Evolutionary conservation across 2,329 filamentous ascomycete genomes (phyloP).

Genomic region (Cladosporium cucumerinum): DNA sequence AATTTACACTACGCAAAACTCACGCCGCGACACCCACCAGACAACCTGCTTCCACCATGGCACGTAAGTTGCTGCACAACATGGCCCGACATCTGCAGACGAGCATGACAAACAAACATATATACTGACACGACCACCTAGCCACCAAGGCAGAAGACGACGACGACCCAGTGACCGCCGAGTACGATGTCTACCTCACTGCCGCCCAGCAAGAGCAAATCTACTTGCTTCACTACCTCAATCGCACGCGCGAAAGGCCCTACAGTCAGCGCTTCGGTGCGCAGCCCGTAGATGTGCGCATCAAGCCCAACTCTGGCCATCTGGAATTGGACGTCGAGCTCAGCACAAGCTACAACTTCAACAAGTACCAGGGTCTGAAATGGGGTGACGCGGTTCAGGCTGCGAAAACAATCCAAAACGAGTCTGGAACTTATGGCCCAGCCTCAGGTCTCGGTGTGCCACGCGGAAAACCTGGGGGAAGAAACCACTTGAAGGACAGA

Average conservation of each 20-base stretch:
- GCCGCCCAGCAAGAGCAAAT: slow-evolving; percentile 58
- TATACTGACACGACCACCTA: not conserved
- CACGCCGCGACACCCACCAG: not conserved
- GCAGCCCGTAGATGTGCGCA: slow-evolving; percentile 68
- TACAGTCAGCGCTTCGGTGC: slow-evolving; percentile 56
- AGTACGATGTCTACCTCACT: slow-evolving; percentile 84
- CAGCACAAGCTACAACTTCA: slow-evolving; percentile 70
- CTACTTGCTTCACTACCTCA: slow-evolving; percentile 86
- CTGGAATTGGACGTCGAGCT: slow-evolving; percentile 90
- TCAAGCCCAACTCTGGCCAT: slow-evolving; percentile 79
- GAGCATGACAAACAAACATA: not conserved
- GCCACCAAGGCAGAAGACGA: slow-evolving; percentile 27
- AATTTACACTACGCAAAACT: slow-evolving; percentile 7
- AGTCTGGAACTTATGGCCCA: slow-evolving; percentile 45
- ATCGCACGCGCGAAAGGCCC: slow-evolving; percentile 63
- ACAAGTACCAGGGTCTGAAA: slow-evolving; percentile 73
- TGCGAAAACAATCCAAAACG: slow-evolving; percentile 39
- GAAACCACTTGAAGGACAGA: slow-evolving; percentile 42
- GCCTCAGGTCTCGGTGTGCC: slow-evolving; percentile 43
- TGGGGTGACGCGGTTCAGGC: slow-evolving; percentile 75
- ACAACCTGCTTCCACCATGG: not conserved
- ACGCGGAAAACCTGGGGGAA: slow-evolving; percentile 19
- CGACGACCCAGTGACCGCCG: slow-evolving; percentile 48
- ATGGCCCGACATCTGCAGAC: not conserved
- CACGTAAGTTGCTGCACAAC: not conserved